phyloP scores from a whole-genome alignment of 257 asterid genomes.

The Fraxinus pennsylvanica region DNA sequence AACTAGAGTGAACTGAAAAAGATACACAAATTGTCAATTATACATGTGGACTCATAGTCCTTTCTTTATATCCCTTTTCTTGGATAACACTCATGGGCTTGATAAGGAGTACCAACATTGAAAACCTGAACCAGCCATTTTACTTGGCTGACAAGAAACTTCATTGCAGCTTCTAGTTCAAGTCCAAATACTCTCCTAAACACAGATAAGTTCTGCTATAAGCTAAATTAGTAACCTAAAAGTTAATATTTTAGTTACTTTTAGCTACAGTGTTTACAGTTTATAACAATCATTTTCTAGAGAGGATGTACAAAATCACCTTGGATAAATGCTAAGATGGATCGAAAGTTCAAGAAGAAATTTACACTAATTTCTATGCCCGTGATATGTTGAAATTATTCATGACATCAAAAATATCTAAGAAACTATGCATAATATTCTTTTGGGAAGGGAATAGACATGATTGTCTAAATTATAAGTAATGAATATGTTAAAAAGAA shows the following conservation, averaged over 20 bases:
- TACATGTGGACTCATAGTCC: neutral
- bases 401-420: neutral
- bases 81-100: neutral
- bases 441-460: neutral
- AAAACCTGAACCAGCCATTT: neutral
- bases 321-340: neutral
- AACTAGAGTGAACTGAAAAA: neutral
- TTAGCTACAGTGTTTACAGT: neutral
- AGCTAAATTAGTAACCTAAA: neutral
- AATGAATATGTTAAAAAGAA: neutral
- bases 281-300: conserved; percentile 7
- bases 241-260: neutral
- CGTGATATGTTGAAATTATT: neutral
- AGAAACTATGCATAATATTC: neutral
- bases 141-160: neutral
- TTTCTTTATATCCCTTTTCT: neutral
- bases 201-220: neutral
- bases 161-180: neutral
- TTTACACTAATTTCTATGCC: neutral
- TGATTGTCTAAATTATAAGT: neutral
- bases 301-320: neutral
- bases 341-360: neutral
- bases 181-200: neutral
- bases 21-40: too few species aligned
- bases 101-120: neutral